A percentile compares a stretch with the other conserved stretches of the same genome.
phyloP scores from a whole-genome alignment of 441 rosid species.

The Omphalea diandra region DNA sequence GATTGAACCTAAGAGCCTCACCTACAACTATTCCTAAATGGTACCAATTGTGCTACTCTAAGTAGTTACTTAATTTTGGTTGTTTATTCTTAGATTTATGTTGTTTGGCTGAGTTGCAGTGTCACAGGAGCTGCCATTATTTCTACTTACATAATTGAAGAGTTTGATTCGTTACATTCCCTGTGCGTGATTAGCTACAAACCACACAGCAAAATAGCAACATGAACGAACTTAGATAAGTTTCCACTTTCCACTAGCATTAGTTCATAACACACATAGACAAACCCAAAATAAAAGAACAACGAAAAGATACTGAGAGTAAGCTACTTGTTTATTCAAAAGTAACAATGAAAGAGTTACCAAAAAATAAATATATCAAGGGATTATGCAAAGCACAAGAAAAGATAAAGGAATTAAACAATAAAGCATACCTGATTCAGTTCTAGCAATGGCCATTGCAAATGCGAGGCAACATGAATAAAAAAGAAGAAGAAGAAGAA shows the following conservation, averaged over 20 bases:
- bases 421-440: slow-evolving; percentile 26
- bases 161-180: background rate
- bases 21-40: background rate
- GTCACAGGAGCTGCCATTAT: background rate
- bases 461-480: slow-evolving; percentile 8
- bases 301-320: background rate
- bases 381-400: background rate
- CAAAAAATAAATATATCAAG: background rate
- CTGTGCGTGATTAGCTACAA: background rate
- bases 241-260: background rate
- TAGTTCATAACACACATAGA: background rate
- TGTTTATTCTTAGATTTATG: background rate
- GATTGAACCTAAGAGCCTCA: background rate
- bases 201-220: background rate
- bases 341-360: background rate
- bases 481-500: slow-evolving; percentile 22
- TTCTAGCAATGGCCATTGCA: slow-evolving; percentile 31
- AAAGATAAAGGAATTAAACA: background rate
- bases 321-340: background rate
- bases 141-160: background rate
- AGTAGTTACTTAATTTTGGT: background rate
- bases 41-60: background rate
- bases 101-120: background rate
- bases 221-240: background rate
- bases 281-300: background rate